phyloP scores from a whole-genome alignment of 768 basidiomycete genomes.

The Russula lepida region DNA sequence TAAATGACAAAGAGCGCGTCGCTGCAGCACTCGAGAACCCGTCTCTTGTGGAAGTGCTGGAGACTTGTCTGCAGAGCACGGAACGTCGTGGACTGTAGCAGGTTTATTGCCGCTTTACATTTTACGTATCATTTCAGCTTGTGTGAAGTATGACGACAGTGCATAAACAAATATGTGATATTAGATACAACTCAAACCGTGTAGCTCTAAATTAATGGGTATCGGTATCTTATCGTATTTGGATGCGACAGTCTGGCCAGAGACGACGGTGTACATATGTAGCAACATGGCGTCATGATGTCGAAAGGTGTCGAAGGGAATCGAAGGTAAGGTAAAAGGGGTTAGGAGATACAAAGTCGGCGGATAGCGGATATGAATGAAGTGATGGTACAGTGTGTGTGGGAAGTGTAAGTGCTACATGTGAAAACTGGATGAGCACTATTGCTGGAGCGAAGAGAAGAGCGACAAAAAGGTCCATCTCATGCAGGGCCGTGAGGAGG shows the following conservation, averaged over 20 bases:
- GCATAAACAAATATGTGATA: background rate
- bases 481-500: background rate
- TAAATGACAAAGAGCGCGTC: conserved; percentile 98
- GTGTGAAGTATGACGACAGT: background rate
- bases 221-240: too few relatives aligned
- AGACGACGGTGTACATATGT: background rate
- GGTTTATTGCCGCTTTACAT: background rate
- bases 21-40: conserved; percentile 94
- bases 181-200: background rate
- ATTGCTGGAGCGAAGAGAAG: conserved; percentile 1
- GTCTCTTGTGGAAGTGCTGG: conserved; percentile 76
- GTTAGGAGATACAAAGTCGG: background rate
- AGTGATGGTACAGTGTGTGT: conserved; percentile 9
- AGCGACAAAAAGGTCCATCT: background rate
- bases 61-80: conserved; percentile 50
- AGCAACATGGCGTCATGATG: background rate
- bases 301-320: background rate
- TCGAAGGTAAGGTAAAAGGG: background rate
- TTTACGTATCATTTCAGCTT: background rate
- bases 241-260: conserved; percentile 9
- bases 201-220: conserved; percentile 7
- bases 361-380: background rate
- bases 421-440: background rate
- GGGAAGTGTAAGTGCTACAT: conserved; percentile 14
- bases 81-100: conserved; percentile 2